Percentiles rank a stretch among this genome's conserved stretches.
Conservation (phyloP, 345 rosid species). For the Hibiscus syriacus region DNA sequence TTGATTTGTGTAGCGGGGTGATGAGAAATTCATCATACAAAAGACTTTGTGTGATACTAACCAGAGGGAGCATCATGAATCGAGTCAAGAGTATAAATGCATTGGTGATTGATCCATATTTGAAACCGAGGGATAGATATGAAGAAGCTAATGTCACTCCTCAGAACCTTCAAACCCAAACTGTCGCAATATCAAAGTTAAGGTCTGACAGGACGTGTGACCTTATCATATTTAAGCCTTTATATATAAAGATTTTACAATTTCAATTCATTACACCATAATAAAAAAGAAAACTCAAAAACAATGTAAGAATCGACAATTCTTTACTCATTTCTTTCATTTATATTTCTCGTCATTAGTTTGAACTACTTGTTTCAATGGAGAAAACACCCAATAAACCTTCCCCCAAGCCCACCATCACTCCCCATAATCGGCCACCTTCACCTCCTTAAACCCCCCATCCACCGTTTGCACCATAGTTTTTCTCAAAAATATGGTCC, state of each 20-base stretch:
- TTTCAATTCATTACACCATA: neutral
- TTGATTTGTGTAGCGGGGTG: no score
- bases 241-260: neutral
- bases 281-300: neutral
- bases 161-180: no score
- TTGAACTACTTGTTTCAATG: neutral
- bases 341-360: neutral
- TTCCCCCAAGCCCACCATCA: conserved; percentile 11
- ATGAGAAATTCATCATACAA: no score
- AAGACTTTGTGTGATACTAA: no score
- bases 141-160: no score
- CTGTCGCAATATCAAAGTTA: no score
- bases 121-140: no score
- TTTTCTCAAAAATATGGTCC: conserved; percentile 37
- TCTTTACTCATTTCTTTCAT: neutral
- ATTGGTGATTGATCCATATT: no score
- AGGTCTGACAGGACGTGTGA: no score
- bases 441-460: conserved; percentile 7
- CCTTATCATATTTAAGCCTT: no score
- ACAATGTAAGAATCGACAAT: neutral
- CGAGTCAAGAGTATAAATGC: no score
- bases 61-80: no score
- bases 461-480: conserved; percentile 3
- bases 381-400: neutral
- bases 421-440: conserved; percentile 13